Conservation (phyloP, 805 yeast species). For the Pichia thaimueangensis region DNA sequence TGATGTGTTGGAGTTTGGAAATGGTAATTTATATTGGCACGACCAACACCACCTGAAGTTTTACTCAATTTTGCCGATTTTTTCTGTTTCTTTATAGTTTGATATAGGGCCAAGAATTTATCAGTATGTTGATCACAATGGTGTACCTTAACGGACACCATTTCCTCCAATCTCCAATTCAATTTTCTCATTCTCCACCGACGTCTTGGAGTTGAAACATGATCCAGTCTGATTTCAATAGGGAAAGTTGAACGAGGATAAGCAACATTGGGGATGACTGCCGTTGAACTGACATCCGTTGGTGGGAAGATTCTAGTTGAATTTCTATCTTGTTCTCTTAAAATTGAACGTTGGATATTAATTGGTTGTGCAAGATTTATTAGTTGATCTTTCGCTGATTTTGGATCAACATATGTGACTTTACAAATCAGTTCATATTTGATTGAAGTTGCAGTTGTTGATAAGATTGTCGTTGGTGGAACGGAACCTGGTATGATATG, state of each 20-base stretch:
- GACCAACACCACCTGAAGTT: conserved; percentile 26
- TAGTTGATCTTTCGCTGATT: conserved; percentile 29
- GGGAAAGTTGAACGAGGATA: conserved; percentile 85
- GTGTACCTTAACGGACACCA: conserved; percentile 51
- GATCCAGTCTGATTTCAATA: conserved; percentile 74
- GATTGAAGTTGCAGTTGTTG: conserved; percentile 44
- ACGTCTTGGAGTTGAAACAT: conserved; percentile 49
- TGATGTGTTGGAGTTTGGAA: conserved; percentile 24
- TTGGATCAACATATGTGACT: conserved; percentile 35
- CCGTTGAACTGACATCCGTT: conserved; percentile 81
- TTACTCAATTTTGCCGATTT: conserved; percentile 22
- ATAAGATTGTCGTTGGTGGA: conserved; percentile 76
- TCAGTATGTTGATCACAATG: conserved; percentile 53
- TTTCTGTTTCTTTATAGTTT: conserved; percentile 29
- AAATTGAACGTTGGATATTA: conserved; percentile 66
- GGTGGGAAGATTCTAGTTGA: conserved; percentile 94
- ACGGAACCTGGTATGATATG: conserved; percentile 81
- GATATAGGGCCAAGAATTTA: conserved; percentile 43
- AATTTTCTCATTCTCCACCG: conserved; percentile 93
- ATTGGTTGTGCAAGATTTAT: conserved; percentile 54
- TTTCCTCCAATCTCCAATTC: conserved; percentile 85
- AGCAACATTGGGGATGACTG: conserved; percentile 80
- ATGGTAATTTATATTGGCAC: conserved; percentile 22
- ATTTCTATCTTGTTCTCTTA: conserved; percentile 77
- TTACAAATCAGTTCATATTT: conserved; percentile 72